Evolutionary conservation across 2,329 filamentous ascomycete species (phyloP).

Genomic region (Ambrosiella xylebori): DNA sequence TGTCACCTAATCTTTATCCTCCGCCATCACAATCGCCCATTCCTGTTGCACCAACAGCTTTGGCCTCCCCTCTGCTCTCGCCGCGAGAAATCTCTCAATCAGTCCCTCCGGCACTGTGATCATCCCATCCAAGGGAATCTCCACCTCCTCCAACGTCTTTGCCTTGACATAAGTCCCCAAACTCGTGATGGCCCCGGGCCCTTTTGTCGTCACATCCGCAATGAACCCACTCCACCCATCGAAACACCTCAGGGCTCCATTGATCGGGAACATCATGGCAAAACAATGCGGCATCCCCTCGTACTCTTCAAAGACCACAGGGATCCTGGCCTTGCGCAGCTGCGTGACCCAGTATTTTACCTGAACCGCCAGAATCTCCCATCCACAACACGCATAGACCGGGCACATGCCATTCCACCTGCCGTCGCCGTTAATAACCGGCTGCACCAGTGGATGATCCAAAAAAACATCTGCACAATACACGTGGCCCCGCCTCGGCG

Average conservation of each 20-base stretch:
- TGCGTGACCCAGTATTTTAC: conserved; percentile 40
- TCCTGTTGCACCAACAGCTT: not conserved
- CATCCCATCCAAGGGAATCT: too few species aligned
- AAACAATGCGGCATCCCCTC: conserved; percentile 72
- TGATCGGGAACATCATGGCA: conserved; percentile 34
- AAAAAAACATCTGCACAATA: conserved; percentile 38
- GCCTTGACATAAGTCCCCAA: conserved; percentile 32
- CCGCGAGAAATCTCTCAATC: not conserved
- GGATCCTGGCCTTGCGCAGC: conserved; percentile 22
- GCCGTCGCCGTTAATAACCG: conserved; percentile 29
- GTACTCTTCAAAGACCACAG: conserved; percentile 53
- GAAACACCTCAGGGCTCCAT: conserved; percentile 30
- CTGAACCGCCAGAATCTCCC: conserved; percentile 58
- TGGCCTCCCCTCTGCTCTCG: not conserved
- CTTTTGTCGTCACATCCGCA: conserved; percentile 21
- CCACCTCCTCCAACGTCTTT: conserved; percentile 31
- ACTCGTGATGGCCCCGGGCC: conserved; percentile 18
- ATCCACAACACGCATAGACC: conserved; percentile 49
- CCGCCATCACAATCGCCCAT: not conserved
- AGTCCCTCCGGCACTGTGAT: too few species aligned
- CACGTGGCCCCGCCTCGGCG: conserved; percentile 31
- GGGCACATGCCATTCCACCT: conserved; percentile 49
- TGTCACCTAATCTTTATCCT: not conserved
- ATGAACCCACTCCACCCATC: conserved; percentile 41
- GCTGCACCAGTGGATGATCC: conserved; percentile 50